Base-by-base conservation (phyloP, 306 rosid genomes). In the Dryas drummondii region DNA sequence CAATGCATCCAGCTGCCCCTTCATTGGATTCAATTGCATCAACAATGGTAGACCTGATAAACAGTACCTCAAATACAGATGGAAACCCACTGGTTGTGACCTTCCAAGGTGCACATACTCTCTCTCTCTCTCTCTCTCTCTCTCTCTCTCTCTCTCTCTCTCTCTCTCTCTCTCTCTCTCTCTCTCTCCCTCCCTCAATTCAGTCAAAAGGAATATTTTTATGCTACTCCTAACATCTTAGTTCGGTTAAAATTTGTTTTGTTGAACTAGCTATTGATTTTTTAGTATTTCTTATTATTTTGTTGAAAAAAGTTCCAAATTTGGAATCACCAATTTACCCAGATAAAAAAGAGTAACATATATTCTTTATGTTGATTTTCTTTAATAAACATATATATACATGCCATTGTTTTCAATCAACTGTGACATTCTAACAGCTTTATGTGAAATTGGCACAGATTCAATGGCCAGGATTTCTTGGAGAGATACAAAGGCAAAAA, bases 401-500 rank as follows among this genome's bases (percentile, higher is more conserved):
- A 49, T 49, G 53, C 16, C 53, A 49, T 49, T 49, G 9, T 49
- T 27, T 41, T 26, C 40, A 8, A 44, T 65, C 40, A 65, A 17
- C 14, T 4, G 4, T 65, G 9, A 45, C 9, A 67, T 68, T 45
- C 2, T 49, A 49, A 26, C 71, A 46, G n/a, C 49, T 5, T 9
- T 7, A 5, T 71, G 40, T 70, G 46, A 61, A 57, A 65, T 75
- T 44, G 65, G 55, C 44, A 55, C 80, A 92, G 96, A 78, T 88
- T 90, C 67, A 76, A 90, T 40, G 96, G 96, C 17, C 4, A 14
- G 72, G 87, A 82, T 63, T 83, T 92, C 70, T 78, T 92, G 80
- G 83, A 88, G 82, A 90, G 81, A 76, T 48, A 80, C 67, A 84
- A 80, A 78, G 91, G 90, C 42, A 90, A 88, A 74, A 90, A 82